These are phyloP conservation scores for Dittrichia graveolens DNA, from an alignment of 129 eudicot species.

Conservation along the genomic window DNA sequence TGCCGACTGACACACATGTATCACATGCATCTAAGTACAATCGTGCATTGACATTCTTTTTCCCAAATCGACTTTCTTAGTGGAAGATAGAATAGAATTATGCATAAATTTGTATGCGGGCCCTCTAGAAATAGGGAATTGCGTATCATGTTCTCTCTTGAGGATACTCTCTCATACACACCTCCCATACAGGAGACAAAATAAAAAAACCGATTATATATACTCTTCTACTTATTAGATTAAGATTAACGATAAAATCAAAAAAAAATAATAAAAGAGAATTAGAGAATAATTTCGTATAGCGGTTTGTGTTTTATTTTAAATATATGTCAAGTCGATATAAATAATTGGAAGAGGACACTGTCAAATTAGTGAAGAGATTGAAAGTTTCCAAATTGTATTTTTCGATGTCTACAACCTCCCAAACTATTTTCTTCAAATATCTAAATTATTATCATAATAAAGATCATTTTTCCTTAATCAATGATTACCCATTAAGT, in stretches of 20 bases:
- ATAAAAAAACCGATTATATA: too few species aligned
- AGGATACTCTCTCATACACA: conserved; percentile 27
- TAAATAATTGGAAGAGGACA: neutral
- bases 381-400: neutral
- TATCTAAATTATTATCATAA: neutral
- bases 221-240: neutral
- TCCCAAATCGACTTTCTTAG: conserved; percentile 28
- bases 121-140: conserved; percentile 20
- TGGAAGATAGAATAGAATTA: conserved; percentile 34
- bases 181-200: conserved; percentile 25
- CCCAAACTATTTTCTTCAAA: neutral
- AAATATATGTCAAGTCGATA: too few species aligned
- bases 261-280: too few species aligned
- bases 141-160: conserved; percentile 27
- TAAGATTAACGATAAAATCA: neutral
- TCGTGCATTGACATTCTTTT: conserved; percentile 30
- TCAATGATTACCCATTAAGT: neutral
- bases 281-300: too few species aligned
- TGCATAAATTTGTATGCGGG: conserved; percentile 23
- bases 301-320: too few species aligned
- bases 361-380: neutral
- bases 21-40: conserved; percentile 35
- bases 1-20: conserved; percentile 32
- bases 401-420: neutral
- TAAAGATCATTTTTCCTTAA: neutral